Base-by-base conservation (phyloP, 805 yeast genomes). In the Starmerella davenportii region DNA sequence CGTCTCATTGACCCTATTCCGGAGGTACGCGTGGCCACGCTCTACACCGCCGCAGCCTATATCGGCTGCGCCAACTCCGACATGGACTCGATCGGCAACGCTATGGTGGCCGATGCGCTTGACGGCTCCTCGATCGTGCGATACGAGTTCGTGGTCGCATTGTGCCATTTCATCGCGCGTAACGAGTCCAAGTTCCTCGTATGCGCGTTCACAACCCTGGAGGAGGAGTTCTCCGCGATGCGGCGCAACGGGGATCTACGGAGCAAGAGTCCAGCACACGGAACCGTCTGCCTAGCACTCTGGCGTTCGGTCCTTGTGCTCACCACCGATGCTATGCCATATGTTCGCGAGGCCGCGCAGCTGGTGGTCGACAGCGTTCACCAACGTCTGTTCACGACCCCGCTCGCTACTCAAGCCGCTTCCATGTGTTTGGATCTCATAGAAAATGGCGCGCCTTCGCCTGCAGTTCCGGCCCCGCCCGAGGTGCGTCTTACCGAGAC, bases 101-200 rank as follows among this genome's bases (percentile, higher is more conserved):
- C 76, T 0, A 70, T 82, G 0, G 55, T 85, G 23, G 64, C 71
- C 13, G 58, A 80, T 23, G 67, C 82, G 2, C 76, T 79, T 34
- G 96, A 90, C 58, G 96, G 93, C 0, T 79, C 94, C 0, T 73
- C 93, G 0, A 60, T 87, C 47, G 95, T 90, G 1, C 62, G 98
- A 41, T 74, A 82, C 45, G 96, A 90, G 54, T 69, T 81, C 8
- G 72, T 79, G 5, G 74, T 76, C 20, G 79, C 79, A 51, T 68
- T 84, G 39, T 78, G 90, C 29, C 70, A 74, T 34, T 74, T 81
- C 53, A 78, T 84, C 11, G 58, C 68, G 41, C 73, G 74, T 31
- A 77, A 84, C 56, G 60, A 69, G 19, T 70, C 73, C 41, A 79
- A 80, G 51, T 85, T 87, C 51, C 55, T 84, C 39, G 90, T 87